These are phyloP conservation scores for Acrasis kona DNA, from an alignment of 78 protist genomes.

Conservation along the genomic window DNA sequence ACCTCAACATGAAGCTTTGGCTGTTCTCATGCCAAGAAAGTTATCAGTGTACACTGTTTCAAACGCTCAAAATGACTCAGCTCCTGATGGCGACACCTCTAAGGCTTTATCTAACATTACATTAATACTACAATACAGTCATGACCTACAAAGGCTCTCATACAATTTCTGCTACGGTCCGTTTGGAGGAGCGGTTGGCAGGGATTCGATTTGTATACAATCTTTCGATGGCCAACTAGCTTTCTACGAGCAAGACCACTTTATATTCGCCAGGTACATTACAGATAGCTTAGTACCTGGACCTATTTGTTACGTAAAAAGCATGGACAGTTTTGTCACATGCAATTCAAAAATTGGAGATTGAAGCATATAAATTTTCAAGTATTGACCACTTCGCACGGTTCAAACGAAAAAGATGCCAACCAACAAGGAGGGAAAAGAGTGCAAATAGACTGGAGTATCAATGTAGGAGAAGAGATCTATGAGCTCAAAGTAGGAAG, in stretches of 20 bases:
- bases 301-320: conserved; percentile 22
- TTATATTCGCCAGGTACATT: conserved; percentile 9
- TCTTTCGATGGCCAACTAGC: conserved; percentile 48
- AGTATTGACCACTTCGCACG: too few species aligned
- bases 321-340: conserved; percentile 18
- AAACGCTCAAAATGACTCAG: neutral
- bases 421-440: too few species aligned
- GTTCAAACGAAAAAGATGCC: too few species aligned
- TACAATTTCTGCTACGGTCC: conserved; percentile 26
- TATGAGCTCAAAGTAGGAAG: neutral
- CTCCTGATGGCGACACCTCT: neutral
- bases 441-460: conserved; percentile 21
- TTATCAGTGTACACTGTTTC: conserved; percentile 20
- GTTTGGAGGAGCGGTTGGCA: conserved; percentile 24
- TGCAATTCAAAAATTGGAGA: conserved; percentile 25
- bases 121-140: neutral
- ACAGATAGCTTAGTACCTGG: conserved; percentile 45
- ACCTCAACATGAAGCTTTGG: neutral
- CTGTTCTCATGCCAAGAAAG: conserved; percentile 36
- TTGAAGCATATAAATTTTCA: conserved; percentile 15
- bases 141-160: conserved; percentile 16
- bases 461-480: conserved; percentile 28
- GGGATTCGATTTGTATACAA: conserved; percentile 37
- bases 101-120: neutral
- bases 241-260: conserved; percentile 31